Evolutionary conservation across 2,329 filamentous ascomycete species (phyloP).

Genomic region (Exophiala sideris): DNA sequence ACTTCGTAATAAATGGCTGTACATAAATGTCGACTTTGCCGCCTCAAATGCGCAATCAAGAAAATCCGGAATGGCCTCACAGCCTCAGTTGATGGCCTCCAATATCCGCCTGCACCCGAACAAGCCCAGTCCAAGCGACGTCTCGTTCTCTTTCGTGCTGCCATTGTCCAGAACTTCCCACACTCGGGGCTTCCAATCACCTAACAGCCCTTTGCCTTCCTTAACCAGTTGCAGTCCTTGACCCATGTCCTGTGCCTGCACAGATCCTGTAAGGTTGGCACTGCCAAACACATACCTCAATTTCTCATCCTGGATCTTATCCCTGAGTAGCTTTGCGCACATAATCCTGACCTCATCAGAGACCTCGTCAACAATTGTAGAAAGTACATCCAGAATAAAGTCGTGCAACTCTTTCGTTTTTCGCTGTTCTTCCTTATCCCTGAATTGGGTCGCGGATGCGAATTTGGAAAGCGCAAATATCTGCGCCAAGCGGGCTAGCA

Average conservation of each 20-base stretch:
- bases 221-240: constrained; percentile 25
- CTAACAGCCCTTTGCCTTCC: constrained; percentile 23
- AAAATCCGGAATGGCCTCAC: background rate
- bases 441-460: constrained; percentile 27
- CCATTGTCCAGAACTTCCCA: constrained; percentile 30
- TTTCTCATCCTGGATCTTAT: constrained; percentile 28
- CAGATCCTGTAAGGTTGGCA: constrained; percentile 22
- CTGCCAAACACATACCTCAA: constrained; percentile 25
- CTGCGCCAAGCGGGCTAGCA: constrained; percentile 28
- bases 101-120: constrained; percentile 21
- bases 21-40: background rate
- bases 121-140: constrained; percentile 26
- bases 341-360: constrained; percentile 43
- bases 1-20: background rate
- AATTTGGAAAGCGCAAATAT: constrained; percentile 33
- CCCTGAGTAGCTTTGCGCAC: constrained; percentile 42
- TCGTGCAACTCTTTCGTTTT: constrained; percentile 18
- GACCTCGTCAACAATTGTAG: constrained; percentile 43
- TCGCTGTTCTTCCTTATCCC: constrained; percentile 14
- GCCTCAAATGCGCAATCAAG: background rate
- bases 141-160: constrained; percentile 26
- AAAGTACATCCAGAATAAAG: constrained; percentile 44
- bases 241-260: constrained; percentile 19
- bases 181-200: constrained; percentile 27
- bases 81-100: background rate